phyloP scores from a whole-genome alignment of 1,284 basidiomycete species.

The Takashimella tepidaria region DNA sequence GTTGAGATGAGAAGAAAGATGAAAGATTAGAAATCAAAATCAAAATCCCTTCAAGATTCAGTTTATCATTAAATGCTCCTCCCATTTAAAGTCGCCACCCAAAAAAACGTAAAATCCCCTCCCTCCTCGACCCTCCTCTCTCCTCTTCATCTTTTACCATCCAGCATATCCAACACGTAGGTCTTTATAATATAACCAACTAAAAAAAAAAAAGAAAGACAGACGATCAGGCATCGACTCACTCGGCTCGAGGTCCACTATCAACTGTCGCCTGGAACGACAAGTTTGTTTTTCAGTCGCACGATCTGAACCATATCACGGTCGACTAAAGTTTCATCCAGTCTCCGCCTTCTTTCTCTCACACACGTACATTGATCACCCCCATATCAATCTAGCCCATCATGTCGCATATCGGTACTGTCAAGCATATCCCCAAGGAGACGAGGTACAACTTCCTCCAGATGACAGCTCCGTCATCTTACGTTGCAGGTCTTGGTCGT shows the following conservation, averaged over 20 bases:
- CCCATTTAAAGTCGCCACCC: conserved; percentile 6
- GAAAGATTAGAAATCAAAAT: not conserved
- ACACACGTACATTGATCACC: not conserved
- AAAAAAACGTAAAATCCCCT: conserved; percentile 2
- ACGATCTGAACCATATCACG: too few species aligned
- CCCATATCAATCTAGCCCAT: conserved; percentile 9
- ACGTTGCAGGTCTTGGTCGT: conserved; percentile 93
- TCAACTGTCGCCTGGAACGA: too few species aligned
- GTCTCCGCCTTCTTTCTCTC: not conserved
- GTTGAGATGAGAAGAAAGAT: not conserved
- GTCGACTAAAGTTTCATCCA: too few species aligned
- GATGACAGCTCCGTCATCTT: conserved; percentile 79
- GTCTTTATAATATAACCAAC: too few species aligned
- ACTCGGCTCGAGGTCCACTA: too few species aligned
- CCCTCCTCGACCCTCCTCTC: not conserved
- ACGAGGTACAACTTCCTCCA: conserved; percentile 43
- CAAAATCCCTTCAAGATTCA: too few species aligned
- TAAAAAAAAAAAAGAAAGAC: too few species aligned
- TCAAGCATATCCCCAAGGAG: conserved; percentile 44
- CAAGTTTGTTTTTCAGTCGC: too few species aligned
- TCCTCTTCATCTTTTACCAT: not conserved
- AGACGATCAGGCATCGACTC: too few species aligned
- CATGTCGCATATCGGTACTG: conserved; percentile 43
- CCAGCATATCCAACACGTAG: too few species aligned
- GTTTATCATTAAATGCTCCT: conserved; percentile 9